phyloP scores from a whole-genome alignment of 768 basidiomycete species.

The Polyporus arcularius region DNA sequence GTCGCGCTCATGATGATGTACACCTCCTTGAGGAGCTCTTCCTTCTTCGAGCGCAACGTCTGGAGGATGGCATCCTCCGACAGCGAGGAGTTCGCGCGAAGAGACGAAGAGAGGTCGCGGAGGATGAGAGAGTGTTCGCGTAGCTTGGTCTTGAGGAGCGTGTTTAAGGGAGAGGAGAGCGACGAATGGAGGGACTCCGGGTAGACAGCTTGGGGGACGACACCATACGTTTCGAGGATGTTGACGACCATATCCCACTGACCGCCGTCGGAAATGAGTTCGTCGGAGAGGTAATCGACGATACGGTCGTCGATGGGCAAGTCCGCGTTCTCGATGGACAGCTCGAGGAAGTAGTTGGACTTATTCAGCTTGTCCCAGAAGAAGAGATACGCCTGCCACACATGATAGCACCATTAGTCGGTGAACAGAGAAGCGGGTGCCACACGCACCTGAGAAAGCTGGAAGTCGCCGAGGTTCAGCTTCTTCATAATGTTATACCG shows the following conservation, averaged over 20 bases:
- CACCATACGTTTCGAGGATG: constrained; percentile 75
- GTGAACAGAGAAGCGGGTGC: background rate
- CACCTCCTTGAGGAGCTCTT: constrained; percentile 79
- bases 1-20: constrained; percentile 84
- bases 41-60: constrained; percentile 79
- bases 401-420: background rate
- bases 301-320: constrained; percentile 82
- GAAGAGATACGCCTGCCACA: constrained; percentile 76
- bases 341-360: constrained; percentile 89
- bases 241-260: constrained; percentile 93
- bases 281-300: constrained; percentile 70
- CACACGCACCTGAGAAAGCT: constrained; percentile 78
- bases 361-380: constrained; percentile 98
- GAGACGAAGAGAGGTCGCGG: constrained; percentile 57
- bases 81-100: constrained; percentile 43
- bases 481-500: constrained; percentile 85
- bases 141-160: constrained; percentile 84
- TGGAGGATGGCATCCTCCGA: constrained; percentile 48
- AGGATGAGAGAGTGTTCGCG: constrained; percentile 88
- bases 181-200: constrained; percentile 87
- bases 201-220: constrained; percentile 80
- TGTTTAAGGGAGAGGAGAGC: constrained; percentile 69
- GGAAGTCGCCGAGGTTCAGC: constrained; percentile 84
- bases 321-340: constrained; percentile 79
- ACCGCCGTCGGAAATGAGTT: constrained; percentile 88